Evolutionary conservation across 202 grass and related monocot genomes (phyloP), one percentile per base, ranked within the genome.

Genomic region (Panicum hallii): DNA sequence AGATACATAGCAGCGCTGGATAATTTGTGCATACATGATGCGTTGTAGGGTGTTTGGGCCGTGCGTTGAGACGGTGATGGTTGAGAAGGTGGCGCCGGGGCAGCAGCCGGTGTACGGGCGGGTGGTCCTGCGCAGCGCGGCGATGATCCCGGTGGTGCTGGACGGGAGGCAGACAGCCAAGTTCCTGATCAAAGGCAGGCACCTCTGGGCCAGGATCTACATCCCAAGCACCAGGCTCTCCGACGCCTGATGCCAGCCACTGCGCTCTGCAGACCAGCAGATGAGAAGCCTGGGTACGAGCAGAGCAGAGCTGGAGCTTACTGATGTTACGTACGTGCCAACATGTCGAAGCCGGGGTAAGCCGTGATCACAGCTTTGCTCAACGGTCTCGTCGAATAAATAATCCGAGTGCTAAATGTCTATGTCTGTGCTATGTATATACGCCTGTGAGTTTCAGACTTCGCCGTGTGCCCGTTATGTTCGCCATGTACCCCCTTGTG

Each of bases 191-290:
- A 92, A 92, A n/a, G 88, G 83, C 30, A 92, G 57, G 83, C 93
- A 92, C 72, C 88, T 95, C 40, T 95, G 93, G 93, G 88, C 90
- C 42, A 90, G 93, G 79, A 74, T 92, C 17, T 95, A 90, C 63
- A 56, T 93, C 26, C 91, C 91, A 52, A 72, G 50, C 80, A 72
- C 75, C 55, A 87, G 52, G 36, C 14, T 34, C 11, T 42, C 16
- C 38, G 28, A 80, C 28, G 30, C 32, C 26, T 81, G 19, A 85
- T 41, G 62, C 57, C 65, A 8, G 4, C 19, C 9, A 7, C 17
- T 23, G 11, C 11, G 10, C 12, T 8, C 11, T 49, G 28, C 47
- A 53, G 26, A 26, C 26, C 26, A 26, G 26, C 26, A 26, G 14
- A 54, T 54, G 47, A 53, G 48, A 54, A 74, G 16, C 48, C 49